These are phyloP conservation scores for Termitomyces eurrhizus DNA, from an alignment of 768 basidiomycete genomes.

Conservation along the genomic window DNA sequence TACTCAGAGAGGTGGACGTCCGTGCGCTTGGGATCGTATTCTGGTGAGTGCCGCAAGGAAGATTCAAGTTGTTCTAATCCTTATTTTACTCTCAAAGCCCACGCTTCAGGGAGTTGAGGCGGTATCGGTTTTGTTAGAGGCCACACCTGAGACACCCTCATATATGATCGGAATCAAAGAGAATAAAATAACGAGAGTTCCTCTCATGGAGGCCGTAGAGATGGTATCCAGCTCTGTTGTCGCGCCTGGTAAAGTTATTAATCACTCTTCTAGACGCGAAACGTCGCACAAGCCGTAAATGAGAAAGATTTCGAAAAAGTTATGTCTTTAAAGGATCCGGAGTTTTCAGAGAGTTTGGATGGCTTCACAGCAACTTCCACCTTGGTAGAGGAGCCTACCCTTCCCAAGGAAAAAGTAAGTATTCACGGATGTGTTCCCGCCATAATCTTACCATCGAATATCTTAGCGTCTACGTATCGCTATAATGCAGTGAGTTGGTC, in stretches of 20 bases:
- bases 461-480: constrained; percentile 70
- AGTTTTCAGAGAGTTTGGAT: constrained; percentile 82
- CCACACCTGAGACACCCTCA: constrained; percentile 86
- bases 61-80: neutral
- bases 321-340: constrained; percentile 85
- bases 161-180: constrained; percentile 97
- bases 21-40: constrained; percentile 91
- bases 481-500: constrained; percentile 75
- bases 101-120: constrained; percentile 97
- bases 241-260: constrained; percentile 1
- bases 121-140: constrained; percentile 79
- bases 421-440: neutral
- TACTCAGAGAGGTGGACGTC: constrained; percentile 92
- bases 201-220: constrained; percentile 89
- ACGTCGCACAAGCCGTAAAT: constrained; percentile 78
- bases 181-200: constrained; percentile 92
- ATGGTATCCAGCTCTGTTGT: constrained; percentile 45
- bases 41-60: constrained; percentile 49
- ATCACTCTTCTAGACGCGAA: constrained; percentile 60
- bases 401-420: constrained; percentile 49
- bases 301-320: constrained; percentile 83
- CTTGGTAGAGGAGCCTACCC: constrained; percentile 46
- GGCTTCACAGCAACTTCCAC: constrained; percentile 79
- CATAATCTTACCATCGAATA: constrained; percentile 11
- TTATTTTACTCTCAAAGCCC: constrained; percentile 49